phyloP scores from a whole-genome alignment of 208 protist genomes.

The Tritrichomonas musculus region DNA sequence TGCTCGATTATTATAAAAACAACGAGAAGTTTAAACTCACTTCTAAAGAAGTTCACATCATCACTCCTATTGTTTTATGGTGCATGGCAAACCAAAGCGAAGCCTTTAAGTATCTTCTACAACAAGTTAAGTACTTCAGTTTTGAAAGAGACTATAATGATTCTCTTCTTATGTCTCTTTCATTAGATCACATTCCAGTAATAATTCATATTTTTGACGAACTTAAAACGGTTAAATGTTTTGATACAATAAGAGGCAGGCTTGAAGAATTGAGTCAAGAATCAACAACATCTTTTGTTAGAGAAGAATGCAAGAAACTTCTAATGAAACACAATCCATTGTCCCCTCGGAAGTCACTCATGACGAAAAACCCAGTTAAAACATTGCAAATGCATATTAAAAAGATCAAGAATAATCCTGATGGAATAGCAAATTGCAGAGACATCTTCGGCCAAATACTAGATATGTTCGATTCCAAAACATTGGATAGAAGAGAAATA shows the following conservation, averaged over 20 bases:
- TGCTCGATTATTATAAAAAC: background rate
- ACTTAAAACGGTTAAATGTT: background rate
- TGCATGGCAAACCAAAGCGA: conserved; percentile 21
- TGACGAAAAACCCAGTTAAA: background rate
- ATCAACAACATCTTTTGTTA: background rate
- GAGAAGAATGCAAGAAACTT: background rate
- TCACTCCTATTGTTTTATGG: conserved; percentile 5
- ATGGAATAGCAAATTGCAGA: background rate
- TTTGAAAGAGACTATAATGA: background rate
- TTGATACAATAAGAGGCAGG: background rate
- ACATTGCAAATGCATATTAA: background rate
- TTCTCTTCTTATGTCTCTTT: background rate
- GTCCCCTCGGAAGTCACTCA: background rate
- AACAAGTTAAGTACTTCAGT: background rate
- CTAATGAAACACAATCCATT: background rate
- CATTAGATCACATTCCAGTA: background rate
- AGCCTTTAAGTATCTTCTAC: background rate
- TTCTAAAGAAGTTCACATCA: background rate
- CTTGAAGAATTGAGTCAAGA: background rate
- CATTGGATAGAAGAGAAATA: background rate
- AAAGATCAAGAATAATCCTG: background rate
- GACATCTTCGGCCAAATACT: background rate
- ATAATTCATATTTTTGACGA: background rate
- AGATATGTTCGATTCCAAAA: background rate
- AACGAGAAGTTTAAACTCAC: background rate